These are phyloP conservation scores for Yamadazyma nakazawae DNA, from an alignment of 805 yeast species.

Conservation along the genomic window DNA sequence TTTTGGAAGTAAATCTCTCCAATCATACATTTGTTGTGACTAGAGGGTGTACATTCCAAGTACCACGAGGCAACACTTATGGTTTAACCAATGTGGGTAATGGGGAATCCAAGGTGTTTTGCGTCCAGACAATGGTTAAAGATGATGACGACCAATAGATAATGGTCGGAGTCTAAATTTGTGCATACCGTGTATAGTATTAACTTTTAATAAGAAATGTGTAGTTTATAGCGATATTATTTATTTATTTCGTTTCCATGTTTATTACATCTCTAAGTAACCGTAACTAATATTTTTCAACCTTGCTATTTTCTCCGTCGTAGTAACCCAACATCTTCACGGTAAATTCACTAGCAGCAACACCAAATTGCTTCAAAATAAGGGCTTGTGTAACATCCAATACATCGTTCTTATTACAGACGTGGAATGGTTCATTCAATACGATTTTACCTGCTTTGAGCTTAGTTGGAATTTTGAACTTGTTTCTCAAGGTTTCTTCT, in stretches of 20 bases:
- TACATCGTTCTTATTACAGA: slow-evolving; percentile 74
- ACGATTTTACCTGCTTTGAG: slow-evolving; percentile 85
- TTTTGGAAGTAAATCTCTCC: slow-evolving; percentile 62
- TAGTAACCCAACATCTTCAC: slow-evolving; percentile 77
- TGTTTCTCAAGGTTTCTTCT: slow-evolving; percentile 88
- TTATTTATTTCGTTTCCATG: not conserved
- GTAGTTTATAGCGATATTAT: not conserved
- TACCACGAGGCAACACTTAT: slow-evolving; percentile 76
- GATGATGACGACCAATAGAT: not conserved
- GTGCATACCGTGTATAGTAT: not conserved
- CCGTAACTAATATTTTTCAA: slow-evolving; percentile 19
- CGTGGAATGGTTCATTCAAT: slow-evolving; percentile 70
- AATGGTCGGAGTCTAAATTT: not conserved
- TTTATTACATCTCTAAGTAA: not conserved
- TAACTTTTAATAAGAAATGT: not conserved
- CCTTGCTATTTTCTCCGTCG: slow-evolving; percentile 51
- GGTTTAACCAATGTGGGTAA: slow-evolving; percentile 62
- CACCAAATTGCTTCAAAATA: slow-evolving; percentile 90
- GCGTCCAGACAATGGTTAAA: slow-evolving; percentile 50
- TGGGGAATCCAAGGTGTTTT: slow-evolving; percentile 60
- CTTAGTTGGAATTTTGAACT: slow-evolving; percentile 86
- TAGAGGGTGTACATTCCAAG: slow-evolving; percentile 74
- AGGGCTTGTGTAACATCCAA: slow-evolving; percentile 90
- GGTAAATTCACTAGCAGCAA: slow-evolving; percentile 88
- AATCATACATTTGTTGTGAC: slow-evolving; percentile 57